These are phyloP conservation scores for Wallacemonas sp. DNA, from an alignment of 208 protist species.

Conservation along the genomic window DNA sequence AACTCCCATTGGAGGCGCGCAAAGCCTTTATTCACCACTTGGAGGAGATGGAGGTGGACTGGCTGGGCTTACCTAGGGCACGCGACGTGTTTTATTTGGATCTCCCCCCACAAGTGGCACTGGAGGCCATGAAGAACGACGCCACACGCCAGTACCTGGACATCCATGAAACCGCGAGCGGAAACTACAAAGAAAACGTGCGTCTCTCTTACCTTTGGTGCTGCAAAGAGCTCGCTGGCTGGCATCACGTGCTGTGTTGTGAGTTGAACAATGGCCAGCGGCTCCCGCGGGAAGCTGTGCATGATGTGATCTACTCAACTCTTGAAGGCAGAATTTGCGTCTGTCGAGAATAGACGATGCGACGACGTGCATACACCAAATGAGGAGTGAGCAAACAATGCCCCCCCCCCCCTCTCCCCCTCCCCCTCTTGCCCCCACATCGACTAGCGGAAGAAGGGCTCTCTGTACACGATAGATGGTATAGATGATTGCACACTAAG, in stretches of 20 bases:
- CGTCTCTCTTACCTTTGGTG: constrained; percentile 82
- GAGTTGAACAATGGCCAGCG: constrained; percentile 31
- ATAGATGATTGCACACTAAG: too few relatives aligned
- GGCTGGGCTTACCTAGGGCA: constrained; percentile 74
- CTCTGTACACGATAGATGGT: too few relatives aligned
- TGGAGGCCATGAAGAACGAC: constrained; percentile 77
- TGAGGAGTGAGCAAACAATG: background rate
- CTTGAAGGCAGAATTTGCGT: too few relatives aligned
- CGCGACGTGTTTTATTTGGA: constrained; percentile 85
- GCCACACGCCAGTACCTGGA: constrained; percentile 71
- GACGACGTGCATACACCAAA: background rate
- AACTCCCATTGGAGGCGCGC: constrained; percentile 65
- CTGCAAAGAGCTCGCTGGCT: constrained; percentile 58
- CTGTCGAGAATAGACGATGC: too few relatives aligned
- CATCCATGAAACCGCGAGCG: constrained; percentile 87
- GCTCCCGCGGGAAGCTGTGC: constrained; percentile 48
- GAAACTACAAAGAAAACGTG: constrained; percentile 80
- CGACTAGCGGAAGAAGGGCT: too few relatives aligned
- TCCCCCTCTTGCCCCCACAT: too few relatives aligned
- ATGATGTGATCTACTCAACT: constrained; percentile 30
- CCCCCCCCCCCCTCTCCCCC: too few relatives aligned
- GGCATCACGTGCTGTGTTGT: constrained; percentile 61
- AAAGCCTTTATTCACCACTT: constrained; percentile 64
- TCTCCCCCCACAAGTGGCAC: constrained; percentile 62
- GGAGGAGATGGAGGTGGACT: constrained; percentile 67